Evolutionary conservation across 1,284 basidiomycete genomes (phyloP), one percentile per base, ranked within the genome.

Genomic region (Boletus nobilissimus): DNA sequence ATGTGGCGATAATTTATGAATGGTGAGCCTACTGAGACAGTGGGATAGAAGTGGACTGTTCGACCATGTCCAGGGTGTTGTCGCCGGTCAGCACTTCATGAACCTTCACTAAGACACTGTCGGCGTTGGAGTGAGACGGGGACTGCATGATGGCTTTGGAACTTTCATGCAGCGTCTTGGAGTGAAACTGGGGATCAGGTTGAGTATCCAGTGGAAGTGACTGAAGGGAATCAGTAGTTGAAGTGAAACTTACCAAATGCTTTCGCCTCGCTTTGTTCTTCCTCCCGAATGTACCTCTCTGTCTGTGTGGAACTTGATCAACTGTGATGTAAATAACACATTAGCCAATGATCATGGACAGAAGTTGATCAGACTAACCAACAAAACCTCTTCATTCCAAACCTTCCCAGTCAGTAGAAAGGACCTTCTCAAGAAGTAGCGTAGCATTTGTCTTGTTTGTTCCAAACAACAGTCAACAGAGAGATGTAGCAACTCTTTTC

Each of bases 401-500:
- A 54, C 22, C 26, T 22, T 72, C 48, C 62, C 29, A 36, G 32
- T 75, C 62, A 6, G 46, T 29, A 16, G 68, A 64, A 22, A 75
- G 73, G 32, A 75, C 64, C 19, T 36, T 72, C 16, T 72, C 69
- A 16, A 75, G 62, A 32, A 75, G 68, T n/a, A 75, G 60, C 13
- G 48, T 34, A 6, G 22, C 32, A 24, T 64, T 29, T 46, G 54
- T 65, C 46, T 75, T 75, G 48, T 11, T 65, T 11, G 46, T 54
- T n/a, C 69, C 68, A 29, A 75, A 65, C 26, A 75, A 34, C 38
- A 71, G 6, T 72, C 69, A 46, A 72, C 73, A 75, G 26, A 75
- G 69, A 18, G 68, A 72, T 13, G 57, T 43, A 36, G 73, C 68
- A 51, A 74, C 48, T 32, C 73, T 74, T 39, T 51, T 46, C 34